Conservation (phyloP, 2,329 filamentous ascomycete genomes). For the Xylaria sp. region DNA sequence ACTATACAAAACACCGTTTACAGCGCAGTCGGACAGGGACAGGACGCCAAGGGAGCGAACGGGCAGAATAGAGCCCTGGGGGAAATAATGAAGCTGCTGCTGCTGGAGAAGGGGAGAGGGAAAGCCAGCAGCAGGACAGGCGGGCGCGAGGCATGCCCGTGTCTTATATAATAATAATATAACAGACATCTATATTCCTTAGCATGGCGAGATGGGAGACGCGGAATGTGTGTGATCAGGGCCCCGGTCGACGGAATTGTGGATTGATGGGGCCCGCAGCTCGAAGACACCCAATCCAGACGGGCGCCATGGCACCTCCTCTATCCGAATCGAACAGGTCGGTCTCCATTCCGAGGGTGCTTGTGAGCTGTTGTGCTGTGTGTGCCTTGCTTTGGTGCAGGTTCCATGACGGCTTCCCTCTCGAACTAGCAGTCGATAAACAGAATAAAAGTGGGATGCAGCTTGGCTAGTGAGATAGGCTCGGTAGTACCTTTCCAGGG, state of each 20-base stretch:
- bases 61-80: constrained; percentile 25
- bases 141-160: constrained; percentile 27
- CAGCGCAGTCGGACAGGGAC: constrained; percentile 25
- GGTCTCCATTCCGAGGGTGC: constrained; percentile 23
- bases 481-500: constrained; percentile 10
- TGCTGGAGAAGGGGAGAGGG: constrained; percentile 27
- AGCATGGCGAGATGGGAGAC: constrained; percentile 24
- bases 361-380: constrained; percentile 16
- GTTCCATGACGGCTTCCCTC: constrained; percentile 34
- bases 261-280: constrained; percentile 9
- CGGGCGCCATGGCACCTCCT: constrained; percentile 29
- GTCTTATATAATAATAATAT: constrained; percentile 38
- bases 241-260: constrained; percentile 14
- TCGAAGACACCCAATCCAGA: constrained; percentile 18
- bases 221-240: constrained; percentile 35
- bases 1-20: constrained; percentile 30
- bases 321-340: constrained; percentile 15
- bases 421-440: constrained; percentile 25
- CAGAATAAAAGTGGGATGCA: constrained; percentile 27
- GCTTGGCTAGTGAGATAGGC: constrained; percentile 19
- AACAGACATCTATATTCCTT: constrained; percentile 19
- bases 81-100: constrained; percentile 31
- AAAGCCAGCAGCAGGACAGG: constrained; percentile 23
- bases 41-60: constrained; percentile 34
- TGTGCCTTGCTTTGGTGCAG: constrained; percentile 21